Conservation (phyloP, 257 asterid species). For the Plantago ovata region DNA sequence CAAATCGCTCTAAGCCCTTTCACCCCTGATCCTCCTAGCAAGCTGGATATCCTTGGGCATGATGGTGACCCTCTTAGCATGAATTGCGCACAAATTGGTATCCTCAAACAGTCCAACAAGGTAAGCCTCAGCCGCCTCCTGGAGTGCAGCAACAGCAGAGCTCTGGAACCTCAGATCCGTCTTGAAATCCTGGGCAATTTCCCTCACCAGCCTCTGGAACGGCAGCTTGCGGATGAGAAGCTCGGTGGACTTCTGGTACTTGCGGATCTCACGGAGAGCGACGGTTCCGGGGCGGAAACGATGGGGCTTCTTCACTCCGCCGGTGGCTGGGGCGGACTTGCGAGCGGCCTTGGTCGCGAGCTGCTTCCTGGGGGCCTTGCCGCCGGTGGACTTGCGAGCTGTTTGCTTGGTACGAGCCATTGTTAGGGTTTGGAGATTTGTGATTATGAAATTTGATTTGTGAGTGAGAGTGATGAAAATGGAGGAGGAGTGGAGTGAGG, state of each 20-base stretch:
- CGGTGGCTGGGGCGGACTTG: slow-evolving; percentile 25
- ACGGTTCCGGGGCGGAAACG: slow-evolving; percentile 26
- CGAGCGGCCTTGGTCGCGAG: slow-evolving; percentile 25
- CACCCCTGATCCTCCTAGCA: slow-evolving; percentile 22
- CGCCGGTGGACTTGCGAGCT: slow-evolving; percentile 25
- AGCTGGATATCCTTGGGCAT: slow-evolving; percentile 26
- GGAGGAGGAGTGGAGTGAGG: not conserved
- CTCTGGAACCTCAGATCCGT: slow-evolving; percentile 28
- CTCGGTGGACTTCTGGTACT: slow-evolving; percentile 21
- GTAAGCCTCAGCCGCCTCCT: slow-evolving; percentile 27
- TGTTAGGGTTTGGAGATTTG: not conserved
- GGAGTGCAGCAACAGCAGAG: slow-evolving; percentile 26
- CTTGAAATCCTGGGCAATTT: slow-evolving; percentile 25
- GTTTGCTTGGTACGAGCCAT: slow-evolving; percentile 26
- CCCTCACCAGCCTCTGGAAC: slow-evolving; percentile 21
- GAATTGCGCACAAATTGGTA: slow-evolving; percentile 21
- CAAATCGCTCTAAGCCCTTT: slow-evolving; percentile 17
- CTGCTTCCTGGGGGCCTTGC: slow-evolving; percentile 27
- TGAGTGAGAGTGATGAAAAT: not conserved
- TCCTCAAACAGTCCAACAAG: slow-evolving; percentile 21
- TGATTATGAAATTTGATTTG: not conserved
- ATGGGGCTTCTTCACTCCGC: slow-evolving; percentile 26
- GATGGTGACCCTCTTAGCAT: slow-evolving; percentile 22
- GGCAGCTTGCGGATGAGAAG: slow-evolving; percentile 20
- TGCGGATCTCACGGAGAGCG: slow-evolving; percentile 22